These are phyloP conservation scores for Dryas octopetala DNA, from an alignment of 306 rosid genomes.

Conservation along the genomic window DNA sequence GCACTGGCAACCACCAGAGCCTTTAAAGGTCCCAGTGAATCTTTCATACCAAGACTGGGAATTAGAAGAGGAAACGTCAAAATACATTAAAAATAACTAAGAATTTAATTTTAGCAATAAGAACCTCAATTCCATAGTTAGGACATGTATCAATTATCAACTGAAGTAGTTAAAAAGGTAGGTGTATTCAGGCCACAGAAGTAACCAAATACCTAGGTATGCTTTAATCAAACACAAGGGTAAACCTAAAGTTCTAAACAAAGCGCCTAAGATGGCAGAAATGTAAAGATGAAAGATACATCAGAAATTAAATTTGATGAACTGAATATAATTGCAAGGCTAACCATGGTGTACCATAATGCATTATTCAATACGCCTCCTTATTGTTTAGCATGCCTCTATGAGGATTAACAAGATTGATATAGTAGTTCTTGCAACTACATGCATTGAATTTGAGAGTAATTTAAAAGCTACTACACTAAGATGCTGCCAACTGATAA, in stretches of 20 bases:
- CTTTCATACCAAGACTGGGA: constrained; percentile 85
- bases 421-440: background rate
- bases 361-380: background rate
- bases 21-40: constrained; percentile 86
- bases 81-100: background rate
- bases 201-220: background rate
- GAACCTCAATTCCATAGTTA: background rate
- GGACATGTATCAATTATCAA: no score
- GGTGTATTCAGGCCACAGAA: background rate
- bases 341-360: background rate
- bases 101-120: background rate
- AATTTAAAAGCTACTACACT: background rate
- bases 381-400: background rate
- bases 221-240: background rate
- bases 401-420: background rate
- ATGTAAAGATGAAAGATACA: background rate
- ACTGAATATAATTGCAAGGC: background rate
- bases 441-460: no score
- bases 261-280: background rate
- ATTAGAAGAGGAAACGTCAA: background rate
- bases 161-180: background rate
- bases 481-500: background rate
- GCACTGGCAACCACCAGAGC: constrained; percentile 64
- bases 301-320: background rate
- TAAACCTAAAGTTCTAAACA: background rate